phyloP scores from a whole-genome alignment of 148 eudicot genomes.

The Amaranthus cruentus region DNA sequence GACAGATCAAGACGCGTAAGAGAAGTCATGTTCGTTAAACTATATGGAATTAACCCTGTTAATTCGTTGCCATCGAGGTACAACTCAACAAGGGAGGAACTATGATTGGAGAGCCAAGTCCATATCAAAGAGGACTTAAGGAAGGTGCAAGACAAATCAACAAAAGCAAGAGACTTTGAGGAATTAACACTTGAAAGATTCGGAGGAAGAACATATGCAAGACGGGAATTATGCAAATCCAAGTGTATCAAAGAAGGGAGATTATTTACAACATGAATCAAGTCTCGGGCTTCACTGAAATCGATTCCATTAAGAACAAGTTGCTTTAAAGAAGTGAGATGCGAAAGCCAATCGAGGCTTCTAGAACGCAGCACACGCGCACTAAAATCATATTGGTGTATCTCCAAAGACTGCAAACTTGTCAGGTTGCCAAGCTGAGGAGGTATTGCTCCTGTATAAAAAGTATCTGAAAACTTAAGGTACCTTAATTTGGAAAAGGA shows the following conservation, averaged over 20 bases:
- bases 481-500: slow-evolving; percentile 16
- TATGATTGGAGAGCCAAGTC: slow-evolving; percentile 23
- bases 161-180: slow-evolving; percentile 22
- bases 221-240: slow-evolving; percentile 11
- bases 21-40: slow-evolving; percentile 7
- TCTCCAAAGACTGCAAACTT: slow-evolving; percentile 15
- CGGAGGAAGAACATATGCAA: slow-evolving; percentile 4
- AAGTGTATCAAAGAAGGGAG: slow-evolving; percentile 26
- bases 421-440: slow-evolving; percentile 21
- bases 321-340: slow-evolving; percentile 17
- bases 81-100: slow-evolving; percentile 6
- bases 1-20: slow-evolving; percentile 19
- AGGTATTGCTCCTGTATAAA: background rate
- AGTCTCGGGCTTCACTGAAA: slow-evolving; percentile 14
- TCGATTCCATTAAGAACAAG: background rate
- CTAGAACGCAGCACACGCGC: background rate
- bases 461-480: background rate
- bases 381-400: background rate
- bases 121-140: slow-evolving; percentile 15
- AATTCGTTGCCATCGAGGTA: background rate
- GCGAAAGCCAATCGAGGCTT: slow-evolving; percentile 13
- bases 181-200: slow-evolving; percentile 1
- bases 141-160: slow-evolving; percentile 16
- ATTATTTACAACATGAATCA: slow-evolving; percentile 13
- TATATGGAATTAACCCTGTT: slow-evolving; percentile 5